These are phyloP conservation scores for Noccaea caerulescens DNA, from an alignment of 345 rosid genomes.

Conservation along the genomic window DNA sequence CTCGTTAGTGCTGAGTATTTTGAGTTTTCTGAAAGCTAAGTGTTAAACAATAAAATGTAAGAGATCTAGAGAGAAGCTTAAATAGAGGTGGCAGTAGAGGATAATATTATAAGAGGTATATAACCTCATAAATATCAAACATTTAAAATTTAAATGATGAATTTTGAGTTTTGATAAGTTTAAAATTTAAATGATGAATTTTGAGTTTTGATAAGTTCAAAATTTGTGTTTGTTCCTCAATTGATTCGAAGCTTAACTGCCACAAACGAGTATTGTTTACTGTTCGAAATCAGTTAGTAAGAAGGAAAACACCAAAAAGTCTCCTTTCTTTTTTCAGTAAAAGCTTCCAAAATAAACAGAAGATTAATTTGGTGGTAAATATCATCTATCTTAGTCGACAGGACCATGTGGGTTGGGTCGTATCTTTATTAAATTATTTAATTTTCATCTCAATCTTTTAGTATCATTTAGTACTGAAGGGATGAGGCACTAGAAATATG, in stretches of 20 bases:
- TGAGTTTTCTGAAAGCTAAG: neutral
- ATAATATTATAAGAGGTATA: neutral
- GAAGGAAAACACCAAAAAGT: no score
- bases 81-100: constrained; percentile 6
- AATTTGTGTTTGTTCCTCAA: no score
- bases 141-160: neutral
- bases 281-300: neutral
- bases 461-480: constrained; percentile 17
- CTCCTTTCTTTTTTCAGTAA: neutral
- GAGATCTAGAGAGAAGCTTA: constrained; percentile 30
- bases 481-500: neutral
- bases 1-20: neutral
- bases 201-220: neutral
- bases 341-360: neutral
- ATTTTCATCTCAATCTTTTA: neutral
- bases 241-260: no score
- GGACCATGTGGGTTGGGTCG: constrained; percentile 36
- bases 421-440: constrained; percentile 18
- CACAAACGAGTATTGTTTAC: neutral
- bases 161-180: neutral
- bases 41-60: neutral
- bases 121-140: neutral
- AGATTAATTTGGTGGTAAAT: neutral
- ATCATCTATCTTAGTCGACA: constrained; percentile 22
- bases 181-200: neutral